phyloP scores from a whole-genome alignment of 2,329 filamentous ascomycete genomes.

The Venturia carpophila region DNA sequence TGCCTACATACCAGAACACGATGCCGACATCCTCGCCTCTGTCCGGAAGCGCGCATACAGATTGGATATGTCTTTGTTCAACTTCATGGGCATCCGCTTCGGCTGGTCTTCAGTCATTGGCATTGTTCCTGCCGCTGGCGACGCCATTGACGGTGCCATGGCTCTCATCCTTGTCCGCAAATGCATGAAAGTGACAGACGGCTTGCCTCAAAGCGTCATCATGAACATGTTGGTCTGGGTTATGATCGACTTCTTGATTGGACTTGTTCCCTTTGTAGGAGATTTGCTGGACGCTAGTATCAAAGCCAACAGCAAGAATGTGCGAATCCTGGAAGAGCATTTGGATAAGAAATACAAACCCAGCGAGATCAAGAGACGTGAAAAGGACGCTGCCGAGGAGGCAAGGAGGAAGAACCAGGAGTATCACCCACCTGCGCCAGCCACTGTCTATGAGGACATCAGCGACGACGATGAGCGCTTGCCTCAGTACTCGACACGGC shows the following conservation, averaged over 20 bases:
- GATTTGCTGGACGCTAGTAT: constrained; percentile 65
- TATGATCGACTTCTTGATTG: constrained; percentile 62
- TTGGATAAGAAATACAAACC: constrained; percentile 60
- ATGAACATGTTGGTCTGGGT: constrained; percentile 77
- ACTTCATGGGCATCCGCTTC: constrained; percentile 70
- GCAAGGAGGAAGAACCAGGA: constrained; percentile 15
- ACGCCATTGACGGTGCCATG: constrained; percentile 64
- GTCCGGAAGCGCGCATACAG: constrained; percentile 80
- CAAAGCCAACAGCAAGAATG: constrained; percentile 70
- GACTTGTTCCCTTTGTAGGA: constrained; percentile 67
- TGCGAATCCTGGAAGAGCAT: constrained; percentile 58
- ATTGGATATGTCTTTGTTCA: constrained; percentile 79
- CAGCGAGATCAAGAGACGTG: constrained; percentile 16
- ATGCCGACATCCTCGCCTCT: constrained; percentile 72
- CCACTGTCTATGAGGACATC: constrained; percentile 41
- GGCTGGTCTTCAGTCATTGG: constrained; percentile 86
- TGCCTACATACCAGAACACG: constrained; percentile 71
- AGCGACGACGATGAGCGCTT: constrained; percentile 25
- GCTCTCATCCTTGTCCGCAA: constrained; percentile 67
- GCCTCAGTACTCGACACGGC: constrained; percentile 6
- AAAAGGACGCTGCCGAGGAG: constrained; percentile 18
- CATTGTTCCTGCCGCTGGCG: constrained; percentile 75
- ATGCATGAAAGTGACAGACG: constrained; percentile 67
- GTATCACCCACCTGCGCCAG: constrained; percentile 32
- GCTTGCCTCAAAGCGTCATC: constrained; percentile 55